phyloP scores from a whole-genome alignment of 768 basidiomycete genomes.

The Lactarius deliciosus region DNA sequence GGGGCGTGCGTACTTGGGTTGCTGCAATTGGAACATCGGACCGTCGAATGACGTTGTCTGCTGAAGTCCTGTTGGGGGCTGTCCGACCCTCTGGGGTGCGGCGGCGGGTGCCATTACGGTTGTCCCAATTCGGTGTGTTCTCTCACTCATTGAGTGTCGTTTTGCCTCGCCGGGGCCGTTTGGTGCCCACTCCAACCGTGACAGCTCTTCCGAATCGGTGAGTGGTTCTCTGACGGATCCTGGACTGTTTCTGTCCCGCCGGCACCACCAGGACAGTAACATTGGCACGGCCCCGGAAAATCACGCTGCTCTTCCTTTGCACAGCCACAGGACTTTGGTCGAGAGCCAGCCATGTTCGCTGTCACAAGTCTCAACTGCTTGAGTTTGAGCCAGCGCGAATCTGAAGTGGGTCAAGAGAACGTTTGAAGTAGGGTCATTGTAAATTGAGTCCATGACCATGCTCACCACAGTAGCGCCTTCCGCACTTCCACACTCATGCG shows the following conservation, averaged over 20 bases:
- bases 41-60: not conserved
- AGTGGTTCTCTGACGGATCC: not conserved
- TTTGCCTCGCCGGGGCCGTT: not conserved
- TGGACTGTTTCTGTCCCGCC: not conserved
- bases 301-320: not conserved
- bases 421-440: not conserved
- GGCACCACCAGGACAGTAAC: not conserved
- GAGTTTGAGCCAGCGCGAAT: not conserved
- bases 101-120: not conserved
- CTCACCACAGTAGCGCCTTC: not conserved
- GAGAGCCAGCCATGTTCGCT: not conserved
- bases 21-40: not conserved
- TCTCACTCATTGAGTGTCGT: not conserved
- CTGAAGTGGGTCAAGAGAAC: not conserved
- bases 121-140: not conserved
- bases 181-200: not conserved
- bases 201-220: not conserved
- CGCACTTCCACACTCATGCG: not conserved
- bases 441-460: not conserved
- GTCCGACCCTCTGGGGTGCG: not conserved
- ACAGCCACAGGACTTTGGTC: not conserved
- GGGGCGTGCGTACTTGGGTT: not conserved
- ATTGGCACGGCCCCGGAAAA: not conserved
- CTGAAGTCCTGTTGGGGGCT: not conserved
- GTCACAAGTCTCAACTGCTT: not conserved